A percentile compares a stretch with the other conserved stretches of the same genome.
Evolutionary conservation across 352 stramenopile species (phyloP).

Genomic region (Phytopythium boreale): DNA sequence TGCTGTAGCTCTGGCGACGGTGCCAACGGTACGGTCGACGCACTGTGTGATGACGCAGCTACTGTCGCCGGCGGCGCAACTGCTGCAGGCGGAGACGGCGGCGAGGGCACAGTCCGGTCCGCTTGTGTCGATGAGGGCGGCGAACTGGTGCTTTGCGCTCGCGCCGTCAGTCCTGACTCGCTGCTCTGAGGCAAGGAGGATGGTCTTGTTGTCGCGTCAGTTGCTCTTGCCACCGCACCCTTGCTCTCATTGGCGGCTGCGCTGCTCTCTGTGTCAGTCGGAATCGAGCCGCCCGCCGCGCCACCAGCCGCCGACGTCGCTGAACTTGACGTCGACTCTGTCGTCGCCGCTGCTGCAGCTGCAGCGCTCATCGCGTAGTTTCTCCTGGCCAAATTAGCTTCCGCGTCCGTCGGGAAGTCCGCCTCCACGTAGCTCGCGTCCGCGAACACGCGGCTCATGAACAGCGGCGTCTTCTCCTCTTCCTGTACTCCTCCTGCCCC

Average conservation of each 20-base stretch:
- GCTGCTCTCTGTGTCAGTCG: not conserved
- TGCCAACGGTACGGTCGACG: not conserved
- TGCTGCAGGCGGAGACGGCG: no score
- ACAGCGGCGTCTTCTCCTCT: not conserved
- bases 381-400: constrained; percentile 15
- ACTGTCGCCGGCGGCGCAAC: no score
- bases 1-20: not conserved
- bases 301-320: not conserved
- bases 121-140: not conserved
- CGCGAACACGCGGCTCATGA: constrained; percentile 27
- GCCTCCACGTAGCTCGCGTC: constrained; percentile 17
- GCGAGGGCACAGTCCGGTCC: not conserved
- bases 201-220: no score
- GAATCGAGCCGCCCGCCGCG: not conserved
- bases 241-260: not conserved
- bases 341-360: not conserved
- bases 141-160: not conserved
- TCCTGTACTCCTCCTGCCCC: not conserved
- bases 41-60: no score
- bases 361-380: not conserved
- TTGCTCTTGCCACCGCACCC: not conserved
- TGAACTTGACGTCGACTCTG: not conserved
- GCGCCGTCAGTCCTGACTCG: no score
- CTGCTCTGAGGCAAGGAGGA: not conserved
- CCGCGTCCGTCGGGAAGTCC: constrained; percentile 36